Base-by-base conservation (phyloP, 1,284 basidiomycete genomes). In the Volvariella volvacea region DNA sequence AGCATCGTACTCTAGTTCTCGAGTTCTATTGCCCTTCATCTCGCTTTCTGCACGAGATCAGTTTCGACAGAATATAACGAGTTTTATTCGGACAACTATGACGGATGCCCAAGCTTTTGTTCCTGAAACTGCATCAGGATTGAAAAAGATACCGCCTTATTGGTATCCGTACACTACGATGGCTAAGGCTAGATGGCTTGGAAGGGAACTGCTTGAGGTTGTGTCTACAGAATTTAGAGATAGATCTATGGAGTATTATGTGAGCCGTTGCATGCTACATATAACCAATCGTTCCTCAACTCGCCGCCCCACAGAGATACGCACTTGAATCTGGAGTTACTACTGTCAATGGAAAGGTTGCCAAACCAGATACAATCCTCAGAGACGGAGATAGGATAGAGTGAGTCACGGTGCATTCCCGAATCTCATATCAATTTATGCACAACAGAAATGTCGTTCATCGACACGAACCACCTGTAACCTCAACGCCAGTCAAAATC, bases 401-500 rank as follows among this genome's bases (percentile, higher is more conserved):
- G 90, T 92, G 50, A 50, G 85, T 73, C 4, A 46, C 30, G 33
- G 36, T 22, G 36, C 41, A 40, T 31, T 31, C 28, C 40, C 30
- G 37, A 37, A 40, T 28, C 36, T 19, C 15, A 21, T 39, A 38
- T 16, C 36, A 25, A 46, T 39, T 44, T 17, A 36, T 14, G 38
- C 33, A 22, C 16, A 28, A 20, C 51, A 95, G 92, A 57, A 97
- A 97, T 60, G 79, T 92, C 3, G 92, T 95, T 1, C 94, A 97
- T 64, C 74, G 92, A 14, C 96, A 99, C 61, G 96, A 99, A 64
- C 95, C 96, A 3, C 92, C 96, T 0, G 86, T 99, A 2, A 88
- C 92, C 1, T 83, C 88, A 4, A 89, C 78, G 8, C 89, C 91
- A 0, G 83, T 99, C 42, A 78, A 84, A 50, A 78, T 99, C 38